Percentiles rank a stretch among this genome's conserved stretches.
Evolutionary conservation across 73 alveolate genomes (phyloP).

Genomic region (Durusdinium trenchii): DNA sequence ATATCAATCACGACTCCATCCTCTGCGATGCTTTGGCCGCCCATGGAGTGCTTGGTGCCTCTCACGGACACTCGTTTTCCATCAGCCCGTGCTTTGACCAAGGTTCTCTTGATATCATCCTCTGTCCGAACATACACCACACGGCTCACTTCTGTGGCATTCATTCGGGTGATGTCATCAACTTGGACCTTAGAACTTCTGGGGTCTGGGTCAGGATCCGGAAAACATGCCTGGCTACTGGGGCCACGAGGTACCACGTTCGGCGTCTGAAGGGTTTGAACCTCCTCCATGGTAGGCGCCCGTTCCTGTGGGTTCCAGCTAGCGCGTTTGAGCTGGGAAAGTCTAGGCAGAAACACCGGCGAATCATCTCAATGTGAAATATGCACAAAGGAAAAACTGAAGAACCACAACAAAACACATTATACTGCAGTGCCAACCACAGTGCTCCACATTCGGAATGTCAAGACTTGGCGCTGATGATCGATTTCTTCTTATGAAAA

Average conservation of each 20-base stretch:
- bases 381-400: too few relatives aligned
- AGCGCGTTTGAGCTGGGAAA: too few relatives aligned
- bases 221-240: constrained; percentile 45
- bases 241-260: too few relatives aligned
- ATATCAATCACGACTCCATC: constrained; percentile 49
- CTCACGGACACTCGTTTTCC: constrained; percentile 51
- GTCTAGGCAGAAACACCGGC: too few relatives aligned
- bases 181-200: constrained; percentile 25
- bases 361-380: too few relatives aligned
- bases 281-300: background rate
- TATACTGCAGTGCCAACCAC: too few relatives aligned
- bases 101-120: constrained; percentile 45
- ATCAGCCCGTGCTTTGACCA: constrained; percentile 2
- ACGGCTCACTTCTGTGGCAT: constrained; percentile 34
- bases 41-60: constrained; percentile 86
- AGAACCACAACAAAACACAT: too few relatives aligned
- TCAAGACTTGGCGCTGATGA: too few relatives aligned
- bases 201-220: constrained; percentile 80
- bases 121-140: constrained; percentile 52
- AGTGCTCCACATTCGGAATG: too few relatives aligned
- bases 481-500: too few relatives aligned
- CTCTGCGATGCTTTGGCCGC: constrained; percentile 77
- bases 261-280: background rate
- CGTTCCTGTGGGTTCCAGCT: too few relatives aligned
- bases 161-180: constrained; percentile 83